Percentiles rank a stretch among this genome's conserved stretches.
Conservation (phyloP, 345 rosid species). For the Cochlearia excelsa region DNA sequence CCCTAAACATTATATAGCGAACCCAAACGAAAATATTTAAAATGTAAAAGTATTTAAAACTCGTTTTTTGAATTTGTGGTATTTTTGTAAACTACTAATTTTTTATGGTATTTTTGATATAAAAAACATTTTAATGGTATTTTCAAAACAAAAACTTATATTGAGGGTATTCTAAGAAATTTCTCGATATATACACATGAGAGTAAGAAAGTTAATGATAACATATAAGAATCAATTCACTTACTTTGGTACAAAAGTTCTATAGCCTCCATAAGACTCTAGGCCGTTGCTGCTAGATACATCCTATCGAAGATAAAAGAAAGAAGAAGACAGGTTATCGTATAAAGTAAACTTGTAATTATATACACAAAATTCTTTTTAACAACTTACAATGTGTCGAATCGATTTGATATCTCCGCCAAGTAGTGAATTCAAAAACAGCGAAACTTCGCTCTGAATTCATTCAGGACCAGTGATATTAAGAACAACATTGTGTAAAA, state of each 20-base stretch:
- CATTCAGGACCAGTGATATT: slow-evolving; percentile 1
- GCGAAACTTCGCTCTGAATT: slow-evolving; percentile 68
- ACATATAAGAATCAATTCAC: not conserved
- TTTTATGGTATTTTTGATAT: too few relatives aligned
- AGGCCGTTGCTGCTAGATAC: slow-evolving; percentile 71
- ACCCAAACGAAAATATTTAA: too few relatives aligned
- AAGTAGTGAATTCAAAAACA: slow-evolving; percentile 54
- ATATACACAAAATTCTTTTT: not conserved
- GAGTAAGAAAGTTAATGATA: too few relatives aligned
- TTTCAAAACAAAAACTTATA: too few relatives aligned
- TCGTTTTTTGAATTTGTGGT: too few relatives aligned
- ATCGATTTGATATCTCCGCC: slow-evolving; percentile 71
- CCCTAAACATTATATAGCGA: too few relatives aligned
- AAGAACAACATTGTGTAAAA: slow-evolving; percentile 6
- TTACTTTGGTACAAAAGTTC: slow-evolving; percentile 60
- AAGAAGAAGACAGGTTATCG: slow-evolving; percentile 9
- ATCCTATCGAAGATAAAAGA: slow-evolving; percentile 42
- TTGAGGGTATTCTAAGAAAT: too few relatives aligned
- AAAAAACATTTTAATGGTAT: too few relatives aligned
- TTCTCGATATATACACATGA: too few relatives aligned
- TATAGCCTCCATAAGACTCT: slow-evolving; percentile 61
- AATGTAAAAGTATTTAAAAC: too few relatives aligned
- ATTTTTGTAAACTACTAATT: too few relatives aligned
- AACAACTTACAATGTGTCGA: slow-evolving; percentile 57
- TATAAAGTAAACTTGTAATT: too few relatives aligned